Conservation (phyloP, 768 basidiomycete genomes). For the Suillus plorans region DNA sequence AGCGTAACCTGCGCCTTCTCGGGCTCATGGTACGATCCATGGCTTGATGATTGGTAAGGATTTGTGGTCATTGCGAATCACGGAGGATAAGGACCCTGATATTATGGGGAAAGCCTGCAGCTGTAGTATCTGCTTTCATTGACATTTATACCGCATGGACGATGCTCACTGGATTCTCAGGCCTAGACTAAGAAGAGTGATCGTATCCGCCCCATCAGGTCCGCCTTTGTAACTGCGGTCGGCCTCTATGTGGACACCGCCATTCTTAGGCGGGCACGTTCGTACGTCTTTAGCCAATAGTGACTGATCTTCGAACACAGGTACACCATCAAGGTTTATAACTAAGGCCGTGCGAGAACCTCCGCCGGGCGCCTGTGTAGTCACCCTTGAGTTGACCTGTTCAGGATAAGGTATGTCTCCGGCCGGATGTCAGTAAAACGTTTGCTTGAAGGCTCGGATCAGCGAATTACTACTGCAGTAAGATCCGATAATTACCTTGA, state of each 20-base stretch:
- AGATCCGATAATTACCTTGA: too few species aligned
- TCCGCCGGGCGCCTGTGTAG: not conserved
- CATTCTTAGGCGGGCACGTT: not conserved
- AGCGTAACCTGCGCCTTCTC: conserved; percentile 28
- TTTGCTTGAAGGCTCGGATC: not conserved
- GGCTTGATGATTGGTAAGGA: conserved; percentile 30
- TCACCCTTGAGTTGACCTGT: not conserved
- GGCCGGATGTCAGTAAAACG: not conserved
- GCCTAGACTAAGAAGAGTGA: not conserved
- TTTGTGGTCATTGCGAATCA: conserved; percentile 19
- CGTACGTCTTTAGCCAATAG: not conserved
- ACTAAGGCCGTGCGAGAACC: not conserved
- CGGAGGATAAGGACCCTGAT: not conserved
- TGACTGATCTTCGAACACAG: not conserved
- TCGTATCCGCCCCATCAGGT: not conserved
- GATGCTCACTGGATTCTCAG: not conserved
- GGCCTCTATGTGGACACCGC: not conserved
- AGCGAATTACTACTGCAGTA: not conserved
- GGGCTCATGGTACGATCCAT: conserved; percentile 26
- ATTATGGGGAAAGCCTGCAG: not conserved
- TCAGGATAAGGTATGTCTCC: not conserved
- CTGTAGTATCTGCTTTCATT: not conserved
- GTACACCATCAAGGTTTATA: not conserved
- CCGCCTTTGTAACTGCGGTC: not conserved
- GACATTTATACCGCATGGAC: not conserved